Conservation (phyloP, 129 eudicot genomes). For the Gnaphalium uliginosum region DNA sequence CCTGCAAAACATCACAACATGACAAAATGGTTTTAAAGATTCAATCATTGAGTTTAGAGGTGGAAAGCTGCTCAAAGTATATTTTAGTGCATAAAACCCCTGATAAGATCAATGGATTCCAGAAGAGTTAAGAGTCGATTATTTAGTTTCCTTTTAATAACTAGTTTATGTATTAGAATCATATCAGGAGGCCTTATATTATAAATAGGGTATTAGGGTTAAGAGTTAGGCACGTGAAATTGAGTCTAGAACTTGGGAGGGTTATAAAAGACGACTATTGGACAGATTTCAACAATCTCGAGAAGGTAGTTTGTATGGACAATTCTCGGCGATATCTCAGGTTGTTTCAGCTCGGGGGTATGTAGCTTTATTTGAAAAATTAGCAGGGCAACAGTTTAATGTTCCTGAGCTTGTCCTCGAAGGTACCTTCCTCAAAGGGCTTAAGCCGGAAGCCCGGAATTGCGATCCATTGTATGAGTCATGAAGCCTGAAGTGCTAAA, state of each 20-base stretch:
- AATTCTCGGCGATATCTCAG: neutral
- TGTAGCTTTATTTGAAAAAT: too few species aligned
- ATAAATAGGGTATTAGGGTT: too few species aligned
- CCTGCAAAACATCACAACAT: conserved; percentile 46
- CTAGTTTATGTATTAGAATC: too few species aligned
- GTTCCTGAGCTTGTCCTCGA: neutral
- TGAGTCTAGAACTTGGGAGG: neutral
- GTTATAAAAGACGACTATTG: neutral
- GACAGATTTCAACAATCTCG: neutral
- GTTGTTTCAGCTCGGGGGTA: too few species aligned
- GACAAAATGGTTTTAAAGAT: neutral
- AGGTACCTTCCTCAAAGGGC: neutral
- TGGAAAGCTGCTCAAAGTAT: neutral
- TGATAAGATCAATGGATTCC: too few species aligned
- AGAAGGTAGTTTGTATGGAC: neutral
- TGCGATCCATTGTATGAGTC: neutral
- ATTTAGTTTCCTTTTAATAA: too few species aligned
- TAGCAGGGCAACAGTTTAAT: neutral
- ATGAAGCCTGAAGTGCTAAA: neutral
- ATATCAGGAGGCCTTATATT: too few species aligned
- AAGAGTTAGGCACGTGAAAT: too few species aligned
- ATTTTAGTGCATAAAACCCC: too few species aligned
- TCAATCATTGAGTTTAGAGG: neutral
- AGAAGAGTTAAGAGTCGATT: too few species aligned
- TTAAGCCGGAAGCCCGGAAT: neutral